phyloP scores from a whole-genome alignment of 371 early-diverging fungal genomes.

The Mortierella sp. region DNA sequence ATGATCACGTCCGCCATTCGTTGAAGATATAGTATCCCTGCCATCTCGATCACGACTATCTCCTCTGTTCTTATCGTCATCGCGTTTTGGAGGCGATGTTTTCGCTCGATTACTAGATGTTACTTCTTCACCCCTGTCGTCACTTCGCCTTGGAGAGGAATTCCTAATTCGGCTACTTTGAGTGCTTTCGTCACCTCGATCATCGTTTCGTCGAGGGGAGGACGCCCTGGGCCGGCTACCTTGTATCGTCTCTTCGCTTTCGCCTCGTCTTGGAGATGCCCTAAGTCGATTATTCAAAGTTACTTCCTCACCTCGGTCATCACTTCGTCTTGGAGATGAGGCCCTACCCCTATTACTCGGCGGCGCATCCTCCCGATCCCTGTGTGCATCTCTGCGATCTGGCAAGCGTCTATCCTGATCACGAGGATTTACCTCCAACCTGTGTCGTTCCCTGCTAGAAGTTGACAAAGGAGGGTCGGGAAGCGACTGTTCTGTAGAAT shows the following conservation, averaged over 20 bases:
- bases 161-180: slow-evolving; percentile 11
- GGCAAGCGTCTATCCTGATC: slow-evolving; percentile 24
- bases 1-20: not conserved
- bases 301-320: no score
- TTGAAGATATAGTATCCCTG: not conserved
- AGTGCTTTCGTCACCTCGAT: slow-evolving; percentile 4
- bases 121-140: slow-evolving; percentile 5
- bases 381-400: slow-evolving; percentile 25
- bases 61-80: slow-evolving; percentile 8
- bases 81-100: slow-evolving; percentile 1
- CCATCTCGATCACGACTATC: slow-evolving; percentile 26
- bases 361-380: slow-evolving; percentile 13
- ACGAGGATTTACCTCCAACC: slow-evolving; percentile 11
- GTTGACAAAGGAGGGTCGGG: not conserved
- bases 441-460: slow-evolving; percentile 21
- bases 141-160: slow-evolving; percentile 7
- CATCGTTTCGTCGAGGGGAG: not conserved
- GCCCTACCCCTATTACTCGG: slow-evolving; percentile 16
- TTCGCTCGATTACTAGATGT: not conserved
- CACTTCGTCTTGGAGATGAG: slow-evolving; percentile 17
- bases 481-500: slow-evolving; percentile 6
- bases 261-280: not conserved
- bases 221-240: not conserved
- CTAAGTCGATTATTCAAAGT: not conserved
- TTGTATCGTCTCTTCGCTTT: not conserved